Conservation (phyloP, 768 basidiomycete genomes). For the Xerocomellus intermedius region DNA sequence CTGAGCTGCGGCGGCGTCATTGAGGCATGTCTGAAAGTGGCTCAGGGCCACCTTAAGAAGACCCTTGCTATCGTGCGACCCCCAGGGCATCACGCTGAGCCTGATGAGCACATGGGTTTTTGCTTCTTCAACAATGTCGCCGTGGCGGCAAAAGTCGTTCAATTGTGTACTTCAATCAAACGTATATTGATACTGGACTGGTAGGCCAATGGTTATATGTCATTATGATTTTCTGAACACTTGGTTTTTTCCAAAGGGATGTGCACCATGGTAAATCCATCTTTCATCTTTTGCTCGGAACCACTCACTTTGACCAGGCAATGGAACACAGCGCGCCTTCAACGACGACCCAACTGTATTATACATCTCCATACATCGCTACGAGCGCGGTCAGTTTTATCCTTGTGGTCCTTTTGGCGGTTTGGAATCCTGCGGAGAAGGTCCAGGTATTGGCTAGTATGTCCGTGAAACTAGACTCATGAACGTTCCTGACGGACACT, state of each 20-base stretch:
- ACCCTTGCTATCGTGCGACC: constrained; percentile 94
- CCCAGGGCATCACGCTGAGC: constrained; percentile 98
- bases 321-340: constrained; percentile 96
- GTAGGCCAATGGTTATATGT: constrained; percentile 46
- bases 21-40: constrained; percentile 85
- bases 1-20: constrained; percentile 95
- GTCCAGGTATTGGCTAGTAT: constrained; percentile 81
- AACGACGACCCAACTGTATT: constrained; percentile 89
- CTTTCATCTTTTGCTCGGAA: neutral
- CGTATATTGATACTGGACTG: constrained; percentile 93
- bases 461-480: constrained; percentile 30
- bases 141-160: constrained; percentile 82
- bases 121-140: constrained; percentile 99
- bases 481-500: constrained; percentile 9
- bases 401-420: constrained; percentile 90
- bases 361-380: constrained; percentile 94
- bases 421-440: constrained; percentile 83
- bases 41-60: constrained; percentile 75
- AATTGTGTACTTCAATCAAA: constrained; percentile 65
- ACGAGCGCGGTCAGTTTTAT: constrained; percentile 90
- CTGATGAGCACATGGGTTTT: constrained; percentile 98
- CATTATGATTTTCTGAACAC: constrained; percentile 4
- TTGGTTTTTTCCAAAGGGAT: constrained; percentile 58
- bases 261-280: constrained; percentile 78
- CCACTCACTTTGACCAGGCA: constrained; percentile 53